These are phyloP conservation scores for Penicillium pancosmium DNA, from an alignment of 495 filamentous ascomycete genomes.

Conservation along the genomic window DNA sequence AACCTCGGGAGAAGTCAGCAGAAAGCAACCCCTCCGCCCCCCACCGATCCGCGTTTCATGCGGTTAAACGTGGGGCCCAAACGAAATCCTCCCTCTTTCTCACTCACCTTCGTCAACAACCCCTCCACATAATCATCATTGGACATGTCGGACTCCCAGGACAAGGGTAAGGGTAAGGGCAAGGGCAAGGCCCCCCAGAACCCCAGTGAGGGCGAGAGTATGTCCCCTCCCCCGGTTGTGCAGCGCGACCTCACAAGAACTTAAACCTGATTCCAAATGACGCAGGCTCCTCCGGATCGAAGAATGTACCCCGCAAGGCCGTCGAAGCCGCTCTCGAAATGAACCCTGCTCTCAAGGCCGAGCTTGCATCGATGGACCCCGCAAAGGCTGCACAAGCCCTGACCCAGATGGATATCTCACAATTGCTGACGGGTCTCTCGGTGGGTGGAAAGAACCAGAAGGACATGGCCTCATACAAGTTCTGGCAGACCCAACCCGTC, in stretches of 20 bases:
- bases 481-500: slow-evolving; percentile 97
- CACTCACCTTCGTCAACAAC: slow-evolving; percentile 13
- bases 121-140: slow-evolving; percentile 1
- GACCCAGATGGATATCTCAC: slow-evolving; percentile 71
- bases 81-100: slow-evolving; percentile 25
- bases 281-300: slow-evolving; percentile 28
- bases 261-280: slow-evolving; percentile 6
- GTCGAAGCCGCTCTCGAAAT: slow-evolving; percentile 48
- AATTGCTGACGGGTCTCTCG: slow-evolving; percentile 79
- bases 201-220: slow-evolving; percentile 13
- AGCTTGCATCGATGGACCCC: slow-evolving; percentile 47
- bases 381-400: slow-evolving; percentile 62
- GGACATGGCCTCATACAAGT: slow-evolving; percentile 96
- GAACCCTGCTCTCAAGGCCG: slow-evolving; percentile 54
- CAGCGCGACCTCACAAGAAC: not conserved
- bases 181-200: slow-evolving; percentile 41
- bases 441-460: slow-evolving; percentile 82
- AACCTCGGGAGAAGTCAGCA: not conserved
- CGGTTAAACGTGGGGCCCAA: slow-evolving; percentile 39
- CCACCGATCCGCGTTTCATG: slow-evolving; percentile 28
- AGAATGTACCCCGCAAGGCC: slow-evolving; percentile 46
- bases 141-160: slow-evolving; percentile 43
- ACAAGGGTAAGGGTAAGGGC: slow-evolving; percentile 51
- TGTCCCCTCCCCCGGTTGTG: not conserved
- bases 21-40: slow-evolving; percentile 3